Conservation (phyloP, 2,329 filamentous ascomycete genomes). For the Sclerotiophoma versabilis region DNA sequence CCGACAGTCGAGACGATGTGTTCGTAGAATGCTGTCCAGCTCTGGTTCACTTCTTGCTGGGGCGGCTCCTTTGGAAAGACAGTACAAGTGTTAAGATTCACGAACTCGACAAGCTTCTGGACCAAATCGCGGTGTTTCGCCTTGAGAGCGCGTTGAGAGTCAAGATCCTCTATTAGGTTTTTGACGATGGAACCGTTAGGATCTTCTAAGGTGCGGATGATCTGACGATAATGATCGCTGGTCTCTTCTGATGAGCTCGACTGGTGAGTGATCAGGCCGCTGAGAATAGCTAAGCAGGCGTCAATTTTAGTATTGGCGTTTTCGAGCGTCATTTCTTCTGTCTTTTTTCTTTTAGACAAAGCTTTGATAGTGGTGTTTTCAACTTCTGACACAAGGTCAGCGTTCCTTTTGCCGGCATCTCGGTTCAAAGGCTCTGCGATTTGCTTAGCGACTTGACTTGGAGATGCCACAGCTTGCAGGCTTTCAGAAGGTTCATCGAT, state of each 20-base stretch:
- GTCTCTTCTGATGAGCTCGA: background rate
- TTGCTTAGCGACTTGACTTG: background rate
- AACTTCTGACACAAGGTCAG: background rate
- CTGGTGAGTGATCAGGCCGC: background rate
- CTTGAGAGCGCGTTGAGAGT: background rate
- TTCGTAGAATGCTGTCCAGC: background rate
- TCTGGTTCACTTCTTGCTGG: background rate
- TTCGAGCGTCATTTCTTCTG: background rate
- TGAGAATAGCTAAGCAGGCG: background rate
- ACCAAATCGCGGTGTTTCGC: background rate
- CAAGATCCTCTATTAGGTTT: background rate
- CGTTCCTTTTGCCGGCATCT: background rate
- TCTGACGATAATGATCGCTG: background rate
- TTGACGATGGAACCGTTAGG: background rate
- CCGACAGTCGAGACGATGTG: conserved; percentile 3
- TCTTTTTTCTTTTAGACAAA: background rate
- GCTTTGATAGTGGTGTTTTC: background rate
- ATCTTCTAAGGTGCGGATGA: conserved; percentile 1
- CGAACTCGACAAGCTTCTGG: background rate
- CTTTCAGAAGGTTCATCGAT: too few species aligned
- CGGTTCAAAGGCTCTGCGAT: background rate
- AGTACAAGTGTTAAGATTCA: background rate
- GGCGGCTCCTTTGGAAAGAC: background rate
- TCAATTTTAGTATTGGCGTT: background rate
- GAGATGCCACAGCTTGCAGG: too few species aligned